Evolutionary conservation across 2,329 filamentous ascomycete genomes (phyloP).

Genomic region (Penicillium nordicum): DNA sequence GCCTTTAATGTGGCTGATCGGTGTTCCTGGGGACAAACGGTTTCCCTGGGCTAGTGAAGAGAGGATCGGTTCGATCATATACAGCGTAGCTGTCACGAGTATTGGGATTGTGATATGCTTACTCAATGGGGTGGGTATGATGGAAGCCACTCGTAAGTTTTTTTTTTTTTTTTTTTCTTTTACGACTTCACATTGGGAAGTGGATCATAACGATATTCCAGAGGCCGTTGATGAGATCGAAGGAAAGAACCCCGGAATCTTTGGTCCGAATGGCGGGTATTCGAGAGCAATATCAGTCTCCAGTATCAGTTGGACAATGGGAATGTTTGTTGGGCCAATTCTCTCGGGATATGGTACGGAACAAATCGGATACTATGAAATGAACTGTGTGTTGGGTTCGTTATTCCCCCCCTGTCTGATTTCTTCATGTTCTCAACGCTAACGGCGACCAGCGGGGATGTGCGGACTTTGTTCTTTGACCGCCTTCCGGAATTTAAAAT

Average conservation of each 20-base stretch:
- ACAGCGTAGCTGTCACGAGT: slow-evolving; percentile 15
- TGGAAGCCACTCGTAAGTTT: slow-evolving; percentile 32
- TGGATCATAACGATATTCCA: neutral
- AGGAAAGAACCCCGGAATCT: slow-evolving; percentile 20
- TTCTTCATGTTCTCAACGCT: neutral
- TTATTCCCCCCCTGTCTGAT: slow-evolving; percentile 3
- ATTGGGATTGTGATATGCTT: slow-evolving; percentile 26
- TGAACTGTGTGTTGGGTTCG: slow-evolving; percentile 22
- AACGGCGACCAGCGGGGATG: slow-evolving; percentile 11
- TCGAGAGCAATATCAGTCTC: slow-evolving; percentile 24
- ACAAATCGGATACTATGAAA: slow-evolving; percentile 21
- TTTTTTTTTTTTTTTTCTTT: neutral
- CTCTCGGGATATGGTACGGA: slow-evolving; percentile 21
- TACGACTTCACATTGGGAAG: neutral
- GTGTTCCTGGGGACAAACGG: slow-evolving; percentile 27
- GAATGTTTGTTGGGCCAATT: slow-evolving; percentile 24
- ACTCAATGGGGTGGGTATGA: slow-evolving; percentile 27
- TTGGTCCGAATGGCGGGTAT: slow-evolving; percentile 27
- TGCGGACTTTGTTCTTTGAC: slow-evolving; percentile 15
- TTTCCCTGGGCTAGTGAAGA: slow-evolving; percentile 25
- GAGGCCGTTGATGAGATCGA: slow-evolving; percentile 24
- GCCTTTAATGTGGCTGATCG: slow-evolving; percentile 27
- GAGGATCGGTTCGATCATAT: slow-evolving; percentile 21
- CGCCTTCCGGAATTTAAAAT: slow-evolving; percentile 9
- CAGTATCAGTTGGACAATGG: slow-evolving; percentile 25